Evolutionary conservation across 2,329 filamentous ascomycete species (phyloP).

Genomic region (Arthrobotrys pseudoclavata): DNA sequence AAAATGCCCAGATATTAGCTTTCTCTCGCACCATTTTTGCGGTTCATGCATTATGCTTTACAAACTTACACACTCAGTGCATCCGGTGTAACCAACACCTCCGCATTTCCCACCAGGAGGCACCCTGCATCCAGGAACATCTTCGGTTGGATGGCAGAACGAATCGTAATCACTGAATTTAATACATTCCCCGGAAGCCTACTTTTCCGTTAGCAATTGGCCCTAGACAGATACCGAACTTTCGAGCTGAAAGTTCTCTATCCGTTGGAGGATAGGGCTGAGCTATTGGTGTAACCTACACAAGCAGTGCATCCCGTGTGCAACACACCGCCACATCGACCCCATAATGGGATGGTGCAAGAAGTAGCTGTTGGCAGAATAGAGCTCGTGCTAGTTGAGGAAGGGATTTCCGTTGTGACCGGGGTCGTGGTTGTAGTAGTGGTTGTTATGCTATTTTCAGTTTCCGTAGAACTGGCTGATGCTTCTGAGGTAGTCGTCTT

Average conservation of each 20-base stretch:
- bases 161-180: constrained; percentile 27
- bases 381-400: constrained; percentile 10
- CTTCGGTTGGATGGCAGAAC: constrained; percentile 32
- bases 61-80: constrained; percentile 35
- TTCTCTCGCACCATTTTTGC: background rate
- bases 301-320: constrained; percentile 33
- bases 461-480: background rate
- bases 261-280: constrained; percentile 1
- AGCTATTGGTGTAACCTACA: constrained; percentile 6
- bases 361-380: constrained; percentile 4
- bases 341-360: constrained; percentile 16
- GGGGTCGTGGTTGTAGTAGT: constrained; percentile 13
- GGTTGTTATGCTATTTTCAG: constrained; percentile 6
- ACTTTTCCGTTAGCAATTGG: background rate
- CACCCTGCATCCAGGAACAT: constrained; percentile 20
- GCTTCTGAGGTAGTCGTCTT: constrained; percentile 11
- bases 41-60: background rate
- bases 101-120: constrained; percentile 23
- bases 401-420: background rate
- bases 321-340: constrained; percentile 30
- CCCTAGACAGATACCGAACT: background rate
- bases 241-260: background rate
- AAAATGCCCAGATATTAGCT: background rate
- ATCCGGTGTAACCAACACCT: constrained; percentile 25
- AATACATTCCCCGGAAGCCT: constrained; percentile 16